phyloP scores from a whole-genome alignment of 108 stramenopile species.

The Nitzschia palea region DNA sequence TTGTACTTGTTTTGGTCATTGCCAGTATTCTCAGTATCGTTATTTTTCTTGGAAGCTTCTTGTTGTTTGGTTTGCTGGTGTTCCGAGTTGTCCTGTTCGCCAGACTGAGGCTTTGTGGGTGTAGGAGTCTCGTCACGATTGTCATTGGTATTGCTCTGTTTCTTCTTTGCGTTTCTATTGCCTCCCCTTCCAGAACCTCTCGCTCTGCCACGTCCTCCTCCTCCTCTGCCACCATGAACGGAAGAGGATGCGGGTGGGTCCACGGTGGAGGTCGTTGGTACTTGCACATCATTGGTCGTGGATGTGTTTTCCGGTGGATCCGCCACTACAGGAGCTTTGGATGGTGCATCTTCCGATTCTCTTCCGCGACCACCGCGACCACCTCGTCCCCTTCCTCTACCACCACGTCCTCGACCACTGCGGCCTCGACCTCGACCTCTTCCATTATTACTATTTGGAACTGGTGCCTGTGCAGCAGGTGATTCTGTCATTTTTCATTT shows the following conservation, averaged over 20 bases:
- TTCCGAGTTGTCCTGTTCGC: slow-evolving; percentile 14
- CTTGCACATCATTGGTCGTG: not conserved
- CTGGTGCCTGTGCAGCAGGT: not conserved
- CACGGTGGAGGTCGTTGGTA: not conserved
- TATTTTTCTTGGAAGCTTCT: slow-evolving; percentile 12
- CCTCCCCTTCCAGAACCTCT: not conserved
- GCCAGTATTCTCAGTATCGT: slow-evolving; percentile 1
- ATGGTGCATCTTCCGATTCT: not conserved
- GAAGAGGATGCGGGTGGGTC: not conserved
- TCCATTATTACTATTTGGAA: not conserved
- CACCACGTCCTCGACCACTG: not conserved
- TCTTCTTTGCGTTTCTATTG: slow-evolving; percentile 21
- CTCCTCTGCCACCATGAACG: slow-evolving; percentile 2
- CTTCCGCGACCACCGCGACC: slow-evolving; percentile 4
- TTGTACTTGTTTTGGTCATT: slow-evolving; percentile 1
- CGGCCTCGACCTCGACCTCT: not conserved
- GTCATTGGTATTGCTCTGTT: slow-evolving; percentile 1
- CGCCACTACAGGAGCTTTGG: not conserved
- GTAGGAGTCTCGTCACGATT: too few species aligned
- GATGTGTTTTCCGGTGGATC: not conserved
- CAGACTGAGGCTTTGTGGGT: not conserved
- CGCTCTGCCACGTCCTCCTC: slow-evolving; percentile 8
- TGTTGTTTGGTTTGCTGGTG: slow-evolving; percentile 6
- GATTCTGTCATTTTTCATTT: too few species aligned
- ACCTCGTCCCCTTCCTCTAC: slow-evolving; percentile 7